Percentiles rank a stretch among this genome's conserved stretches.
These are phyloP conservation scores for Saccharomycopsis fibuligera DNA, from an alignment of 805 yeast genomes.

Conservation along the genomic window DNA sequence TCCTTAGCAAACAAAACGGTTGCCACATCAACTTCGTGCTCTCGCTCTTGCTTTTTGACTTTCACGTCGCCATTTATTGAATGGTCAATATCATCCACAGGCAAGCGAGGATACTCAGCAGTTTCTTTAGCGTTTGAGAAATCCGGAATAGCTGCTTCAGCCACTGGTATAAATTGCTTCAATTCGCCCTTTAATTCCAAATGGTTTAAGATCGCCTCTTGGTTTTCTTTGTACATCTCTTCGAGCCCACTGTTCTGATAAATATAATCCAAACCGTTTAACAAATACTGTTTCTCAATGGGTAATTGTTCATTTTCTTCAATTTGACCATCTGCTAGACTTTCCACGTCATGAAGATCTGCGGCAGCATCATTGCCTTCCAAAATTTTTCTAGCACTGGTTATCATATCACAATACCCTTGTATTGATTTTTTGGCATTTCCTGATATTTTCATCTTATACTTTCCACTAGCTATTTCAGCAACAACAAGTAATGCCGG, in stretches of 20 bases:
- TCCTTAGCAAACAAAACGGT: too few species aligned
- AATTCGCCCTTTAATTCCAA: slow-evolving; percentile 36
- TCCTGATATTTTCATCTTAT: too few species aligned
- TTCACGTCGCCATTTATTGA: not conserved
- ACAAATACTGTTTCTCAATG: not conserved
- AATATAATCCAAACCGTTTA: slow-evolving; percentile 5
- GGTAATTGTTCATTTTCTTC: slow-evolving; percentile 19
- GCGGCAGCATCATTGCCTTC: too few species aligned
- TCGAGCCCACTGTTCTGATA: slow-evolving; percentile 4
- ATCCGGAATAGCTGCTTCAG: slow-evolving; percentile 4
- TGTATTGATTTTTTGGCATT: too few species aligned
- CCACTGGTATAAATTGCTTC: slow-evolving; percentile 29
- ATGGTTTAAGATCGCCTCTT: slow-evolving; percentile 30
- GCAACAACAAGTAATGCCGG: too few species aligned
- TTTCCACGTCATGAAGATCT: too few species aligned
- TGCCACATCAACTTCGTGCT: too few species aligned
- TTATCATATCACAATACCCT: not conserved
- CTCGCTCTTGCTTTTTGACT: not conserved
- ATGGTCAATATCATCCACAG: too few species aligned
- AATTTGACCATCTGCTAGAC: too few species aligned
- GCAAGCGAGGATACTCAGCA: slow-evolving; percentile 8
- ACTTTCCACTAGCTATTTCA: too few species aligned
- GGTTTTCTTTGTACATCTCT: not conserved
- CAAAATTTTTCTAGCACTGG: slow-evolving; percentile 26
- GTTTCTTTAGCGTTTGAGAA: slow-evolving; percentile 15